These are phyloP conservation scores for Bipolaris sorokiniana DNA, from an alignment of 2,329 filamentous ascomycete species.

Conservation along the genomic window DNA sequence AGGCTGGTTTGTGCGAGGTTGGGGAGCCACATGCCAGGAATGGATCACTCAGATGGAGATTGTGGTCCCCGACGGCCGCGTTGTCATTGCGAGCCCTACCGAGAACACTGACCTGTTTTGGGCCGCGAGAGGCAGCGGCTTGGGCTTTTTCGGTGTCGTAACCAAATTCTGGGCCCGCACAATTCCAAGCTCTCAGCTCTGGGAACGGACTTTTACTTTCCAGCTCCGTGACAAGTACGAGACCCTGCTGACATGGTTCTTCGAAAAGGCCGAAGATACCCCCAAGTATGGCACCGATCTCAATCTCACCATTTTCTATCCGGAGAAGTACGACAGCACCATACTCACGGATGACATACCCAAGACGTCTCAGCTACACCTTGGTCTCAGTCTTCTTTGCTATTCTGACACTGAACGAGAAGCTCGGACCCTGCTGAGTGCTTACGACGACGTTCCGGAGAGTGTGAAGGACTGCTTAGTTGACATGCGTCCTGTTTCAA, in stretches of 20 bases:
- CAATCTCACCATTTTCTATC: conserved; percentile 3
- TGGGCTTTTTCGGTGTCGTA: conserved; percentile 33
- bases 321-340: not conserved
- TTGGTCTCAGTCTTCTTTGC: not conserved
- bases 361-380: not conserved
- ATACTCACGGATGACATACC: conserved; percentile 1
- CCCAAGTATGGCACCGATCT: conserved; percentile 9
- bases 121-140: conserved; percentile 46
- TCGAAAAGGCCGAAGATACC: conserved; percentile 2
- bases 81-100: conserved; percentile 30
- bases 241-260: conserved; percentile 4
- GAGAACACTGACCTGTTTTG: conserved; percentile 47
- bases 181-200: conserved; percentile 11
- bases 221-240: conserved; percentile 3
- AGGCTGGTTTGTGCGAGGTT: conserved; percentile 37
- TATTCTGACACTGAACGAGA: not conserved
- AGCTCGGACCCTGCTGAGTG: not conserved
- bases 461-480: conserved; percentile 1
- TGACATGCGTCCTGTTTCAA: not conserved
- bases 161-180: conserved; percentile 23
- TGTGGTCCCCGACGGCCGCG: conserved; percentile 41
- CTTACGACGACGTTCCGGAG: not conserved
- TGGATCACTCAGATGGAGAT: conserved; percentile 39
- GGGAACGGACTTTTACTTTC: conserved; percentile 3
- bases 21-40: conserved; percentile 28